Base-by-base conservation (phyloP, 2,329 filamentous ascomycete genomes). In the Colletotrichum viniferum region DNA sequence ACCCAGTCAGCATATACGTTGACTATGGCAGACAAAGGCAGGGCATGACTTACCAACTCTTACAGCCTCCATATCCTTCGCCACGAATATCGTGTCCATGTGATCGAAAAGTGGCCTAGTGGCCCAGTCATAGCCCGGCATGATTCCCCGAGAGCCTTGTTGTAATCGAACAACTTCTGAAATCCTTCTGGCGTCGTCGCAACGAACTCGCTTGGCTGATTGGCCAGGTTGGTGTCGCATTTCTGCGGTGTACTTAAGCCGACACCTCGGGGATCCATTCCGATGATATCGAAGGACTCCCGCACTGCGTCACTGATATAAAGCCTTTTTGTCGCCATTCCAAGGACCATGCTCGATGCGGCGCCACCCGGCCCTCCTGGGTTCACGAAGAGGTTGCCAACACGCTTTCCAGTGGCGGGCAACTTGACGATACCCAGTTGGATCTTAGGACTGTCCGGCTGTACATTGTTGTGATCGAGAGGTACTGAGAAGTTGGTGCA, bases 131-230 rank as follows among this genome's bases (percentile, higher is more conserved):
- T 56, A 1, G 73, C 56, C 6, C 73, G 52, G n/a, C 73, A 75
- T 21, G 73, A 75, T 30, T 75, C 73, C 1, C 73, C 73, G 3
- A 72, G 13, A 16, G 73, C 73, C 21, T 72, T 75, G 21, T 67
- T 73, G 38, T 75, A 73, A 5, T 62, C 56, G n/a, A 75, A 63
- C 2, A 73, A 10, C 9, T 68, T 63, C 13, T 58, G 55, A 14
- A 75, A 75, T 2, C 73, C 73, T 12, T 75, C 73, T 3, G 73
- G 73, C 4, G 73, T 75, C 7, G 73, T 75, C n/a, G 73, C 73
- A 7, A 73, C 62, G 12, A 75, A 72, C 16, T 72, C 69, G 13
- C 69, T 68, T 8, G 73, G 73, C 32, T 67, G 73, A 38, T 75
- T 72, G 9, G 58, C 52, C 13, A 72, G 8, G 16, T 36, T 68